Base-by-base conservation (phyloP, 2,329 filamentous ascomycete species). In the Colletotrichum siamense region DNA sequence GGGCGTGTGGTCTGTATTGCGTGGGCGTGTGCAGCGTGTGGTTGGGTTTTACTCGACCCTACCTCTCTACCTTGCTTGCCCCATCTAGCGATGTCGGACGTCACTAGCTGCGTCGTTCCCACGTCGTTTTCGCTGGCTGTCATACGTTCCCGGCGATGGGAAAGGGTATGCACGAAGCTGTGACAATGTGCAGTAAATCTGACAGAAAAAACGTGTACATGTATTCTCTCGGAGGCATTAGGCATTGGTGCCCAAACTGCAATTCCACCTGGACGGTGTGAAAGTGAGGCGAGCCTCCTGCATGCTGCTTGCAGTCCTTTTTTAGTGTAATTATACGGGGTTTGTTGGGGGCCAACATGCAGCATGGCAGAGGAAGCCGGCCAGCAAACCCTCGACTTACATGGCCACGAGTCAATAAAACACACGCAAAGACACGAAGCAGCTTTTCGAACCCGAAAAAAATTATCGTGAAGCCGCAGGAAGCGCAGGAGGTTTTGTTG, bases 181-280 rank as follows among this genome's bases (percentile, higher is more conserved):
- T 12, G 16, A 36, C 16, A 64, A 28, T 22, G 32, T 64, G 62
- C 62, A 65, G 62, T 22, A 65, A 65, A 63, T 63, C 59, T 36
- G 59, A 63, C 59, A 63, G 44, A 63, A 73, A 12, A 34, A 52
- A 39, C 62, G 62, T 44, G 62, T 64, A 64, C 62, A 26, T 44
- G 22, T 52, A 39, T 52, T 34, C 16, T n/a, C 39, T 34, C 24
- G 22, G 26, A 76, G 66, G 73, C 65, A 61, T 77, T 72, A 76
- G 66, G 73, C 69, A 67, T 76, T 76, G 73, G 67, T 77, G 76
- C 76, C 76, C 73, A 76, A 77, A 59, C 22, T 44, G n/a, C 55
- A 39, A 69, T 70, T 22, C 36, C 66, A 63, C 57, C 32, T 32
- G 32, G 28, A 75, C 34, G 57, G 59, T 61, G 52, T 62, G 34